Evolutionary conservation across 2,329 filamentous ascomycete species (phyloP).

Genomic region (Cytospora leucostoma): DNA sequence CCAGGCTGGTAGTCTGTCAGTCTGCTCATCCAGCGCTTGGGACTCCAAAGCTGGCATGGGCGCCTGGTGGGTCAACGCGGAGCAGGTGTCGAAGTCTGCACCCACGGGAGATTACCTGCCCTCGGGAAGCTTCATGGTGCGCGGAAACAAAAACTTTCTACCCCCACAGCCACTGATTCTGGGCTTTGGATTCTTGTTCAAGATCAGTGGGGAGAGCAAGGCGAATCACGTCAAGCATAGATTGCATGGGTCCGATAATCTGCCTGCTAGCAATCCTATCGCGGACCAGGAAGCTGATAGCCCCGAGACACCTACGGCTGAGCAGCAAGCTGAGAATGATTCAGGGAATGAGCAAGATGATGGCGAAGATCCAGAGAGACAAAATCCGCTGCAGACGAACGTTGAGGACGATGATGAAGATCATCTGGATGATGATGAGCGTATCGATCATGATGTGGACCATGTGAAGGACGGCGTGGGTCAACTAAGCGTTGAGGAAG

Average conservation of each 20-base stretch:
- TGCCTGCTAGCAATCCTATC: not conserved
- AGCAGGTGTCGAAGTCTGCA: slow-evolving; percentile 87
- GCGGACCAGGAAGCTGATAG: slow-evolving; percentile 1
- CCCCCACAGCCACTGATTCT: slow-evolving; percentile 85
- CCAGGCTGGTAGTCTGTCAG: slow-evolving; percentile 82
- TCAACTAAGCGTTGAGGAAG: slow-evolving; percentile 26
- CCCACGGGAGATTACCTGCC: slow-evolving; percentile 78
- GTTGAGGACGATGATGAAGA: slow-evolving; percentile 34
- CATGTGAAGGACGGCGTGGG: slow-evolving; percentile 25
- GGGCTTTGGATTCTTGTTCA: slow-evolving; percentile 85
- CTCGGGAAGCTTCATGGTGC: slow-evolving; percentile 76
- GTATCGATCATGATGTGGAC: slow-evolving; percentile 19
- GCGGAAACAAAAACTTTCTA: slow-evolving; percentile 87
- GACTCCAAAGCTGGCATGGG: slow-evolving; percentile 95
- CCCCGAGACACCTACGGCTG: slow-evolving; percentile 27
- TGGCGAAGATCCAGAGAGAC: slow-evolving; percentile 28
- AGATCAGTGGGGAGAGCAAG: slow-evolving; percentile 85
- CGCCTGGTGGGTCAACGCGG: slow-evolving; percentile 91
- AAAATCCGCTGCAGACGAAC: slow-evolving; percentile 41
- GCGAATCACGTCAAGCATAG: slow-evolving; percentile 76
- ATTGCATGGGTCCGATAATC: slow-evolving; percentile 35
- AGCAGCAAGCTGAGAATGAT: slow-evolving; percentile 37
- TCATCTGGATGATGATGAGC: slow-evolving; percentile 17
- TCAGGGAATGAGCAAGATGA: slow-evolving; percentile 30
- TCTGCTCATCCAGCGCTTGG: slow-evolving; percentile 89